Percentiles rank a stretch among this genome's conserved stretches.
phyloP scores from a whole-genome alignment of 2,329 filamentous ascomycete species.

The Alternaria postmessia region DNA sequence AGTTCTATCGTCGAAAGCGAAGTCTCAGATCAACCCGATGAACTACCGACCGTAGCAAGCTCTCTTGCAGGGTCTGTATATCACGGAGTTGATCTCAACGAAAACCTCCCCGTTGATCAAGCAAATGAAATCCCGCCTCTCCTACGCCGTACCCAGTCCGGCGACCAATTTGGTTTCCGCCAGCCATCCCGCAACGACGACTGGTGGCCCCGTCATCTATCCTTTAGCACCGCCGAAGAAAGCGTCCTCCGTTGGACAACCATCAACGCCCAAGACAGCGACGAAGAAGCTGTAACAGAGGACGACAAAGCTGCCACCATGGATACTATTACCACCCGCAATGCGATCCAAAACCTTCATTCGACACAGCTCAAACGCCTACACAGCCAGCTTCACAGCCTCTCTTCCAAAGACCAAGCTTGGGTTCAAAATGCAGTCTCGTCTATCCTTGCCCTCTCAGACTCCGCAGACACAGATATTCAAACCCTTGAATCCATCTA shows the following conservation, averaged over 20 bases:
- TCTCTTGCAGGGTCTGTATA: slow-evolving; percentile 68
- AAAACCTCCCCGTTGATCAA: slow-evolving; percentile 53
- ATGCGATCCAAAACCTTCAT: slow-evolving; percentile 37
- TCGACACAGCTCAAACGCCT: slow-evolving; percentile 60
- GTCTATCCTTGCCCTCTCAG: slow-evolving; percentile 67
- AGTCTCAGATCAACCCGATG: slow-evolving; percentile 39
- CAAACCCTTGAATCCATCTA: slow-evolving; percentile 74
- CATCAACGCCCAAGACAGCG: slow-evolving; percentile 26
- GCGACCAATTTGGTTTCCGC: slow-evolving; percentile 47
- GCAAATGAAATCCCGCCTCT: slow-evolving; percentile 59
- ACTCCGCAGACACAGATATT: slow-evolving; percentile 65
- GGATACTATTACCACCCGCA: slow-evolving; percentile 29
- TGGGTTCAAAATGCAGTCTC: slow-evolving; percentile 70
- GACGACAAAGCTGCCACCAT: not conserved
- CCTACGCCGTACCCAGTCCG: slow-evolving; percentile 70
- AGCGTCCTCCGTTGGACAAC: slow-evolving; percentile 70
- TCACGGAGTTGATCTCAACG: slow-evolving; percentile 65
- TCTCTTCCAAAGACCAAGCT: slow-evolving; percentile 63
- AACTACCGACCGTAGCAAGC: slow-evolving; percentile 55
- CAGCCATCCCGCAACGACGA: slow-evolving; percentile 60
- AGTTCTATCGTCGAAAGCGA: slow-evolving; percentile 29
- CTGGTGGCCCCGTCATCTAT: slow-evolving; percentile 75
- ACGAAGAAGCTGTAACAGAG: slow-evolving; percentile 28
- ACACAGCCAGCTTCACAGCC: slow-evolving; percentile 65
- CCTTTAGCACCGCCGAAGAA: slow-evolving; percentile 78